phyloP scores from a whole-genome alignment of 169 alveolate genomes.

The Eimeria praecox region DNA sequence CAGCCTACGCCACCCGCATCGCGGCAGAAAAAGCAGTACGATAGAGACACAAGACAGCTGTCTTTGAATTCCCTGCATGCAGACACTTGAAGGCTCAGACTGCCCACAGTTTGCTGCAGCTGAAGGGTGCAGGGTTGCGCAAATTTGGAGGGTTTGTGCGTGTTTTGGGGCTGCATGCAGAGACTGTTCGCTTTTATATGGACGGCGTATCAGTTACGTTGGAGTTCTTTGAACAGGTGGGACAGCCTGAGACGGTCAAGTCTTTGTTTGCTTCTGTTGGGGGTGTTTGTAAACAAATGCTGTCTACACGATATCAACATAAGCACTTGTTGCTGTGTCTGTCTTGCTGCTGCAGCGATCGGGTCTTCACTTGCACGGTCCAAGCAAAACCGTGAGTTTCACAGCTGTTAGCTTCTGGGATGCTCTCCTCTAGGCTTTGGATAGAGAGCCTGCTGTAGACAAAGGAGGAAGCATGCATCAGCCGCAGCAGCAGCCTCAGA shows the following conservation, averaged over 20 bases:
- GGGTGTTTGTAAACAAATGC: background rate
- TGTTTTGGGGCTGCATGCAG: constrained; percentile 16
- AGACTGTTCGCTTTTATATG: background rate
- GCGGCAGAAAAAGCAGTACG: background rate
- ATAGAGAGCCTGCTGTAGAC: background rate
- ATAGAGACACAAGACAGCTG: background rate
- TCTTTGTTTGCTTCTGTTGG: background rate
- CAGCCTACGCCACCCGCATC: background rate
- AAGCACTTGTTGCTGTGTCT: background rate
- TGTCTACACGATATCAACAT: background rate
- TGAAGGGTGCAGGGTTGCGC: background rate
- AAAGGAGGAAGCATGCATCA: background rate
- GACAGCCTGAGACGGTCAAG: background rate
- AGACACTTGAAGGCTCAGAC: background rate
- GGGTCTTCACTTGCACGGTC: background rate
- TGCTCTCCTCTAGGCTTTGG: background rate
- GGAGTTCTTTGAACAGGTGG: background rate
- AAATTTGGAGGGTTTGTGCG: background rate
- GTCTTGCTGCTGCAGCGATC: background rate
- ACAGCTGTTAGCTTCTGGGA: background rate
- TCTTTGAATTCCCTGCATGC: background rate
- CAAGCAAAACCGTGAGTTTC: background rate
- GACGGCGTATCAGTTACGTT: background rate
- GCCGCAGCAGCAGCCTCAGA: background rate
- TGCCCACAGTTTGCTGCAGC: too few species aligned